phyloP scores from a whole-genome alignment of 2,329 filamentous ascomycete genomes.

The Arthrobotrys conoides region DNA sequence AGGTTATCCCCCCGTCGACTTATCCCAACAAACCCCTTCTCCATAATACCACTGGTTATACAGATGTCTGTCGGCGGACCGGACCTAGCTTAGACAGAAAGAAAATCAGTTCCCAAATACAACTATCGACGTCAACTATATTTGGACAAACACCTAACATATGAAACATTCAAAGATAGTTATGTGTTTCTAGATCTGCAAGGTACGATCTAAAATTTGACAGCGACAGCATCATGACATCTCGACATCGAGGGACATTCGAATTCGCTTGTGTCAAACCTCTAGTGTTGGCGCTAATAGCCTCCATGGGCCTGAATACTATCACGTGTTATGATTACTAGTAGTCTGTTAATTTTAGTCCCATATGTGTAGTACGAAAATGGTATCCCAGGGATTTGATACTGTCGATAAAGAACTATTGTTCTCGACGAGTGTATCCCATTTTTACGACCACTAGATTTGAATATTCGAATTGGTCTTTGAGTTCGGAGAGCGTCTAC shows the following conservation, averaged over 20 bases:
- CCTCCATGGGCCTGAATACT: background rate
- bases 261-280: background rate
- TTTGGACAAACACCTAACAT: conserved; percentile 20
- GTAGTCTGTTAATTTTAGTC: conserved; percentile 7
- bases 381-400: background rate
- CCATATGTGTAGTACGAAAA: background rate
- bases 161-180: conserved; percentile 27
- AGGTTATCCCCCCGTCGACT: background rate
- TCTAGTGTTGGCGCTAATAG: background rate
- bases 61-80: background rate
- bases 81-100: background rate
- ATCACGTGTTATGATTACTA: background rate
- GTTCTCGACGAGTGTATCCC: background rate
- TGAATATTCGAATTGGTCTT: conserved; percentile 8
- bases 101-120: background rate
- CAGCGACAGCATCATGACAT: conserved; percentile 1
- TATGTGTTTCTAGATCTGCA: conserved; percentile 45
- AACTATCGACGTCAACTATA: conserved; percentile 15
- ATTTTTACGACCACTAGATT: background rate
- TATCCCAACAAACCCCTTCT: conserved; percentile 14
- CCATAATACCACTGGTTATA: background rate
- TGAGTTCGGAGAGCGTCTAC: background rate
- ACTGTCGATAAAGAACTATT: background rate
- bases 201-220: conserved; percentile 27
- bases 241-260: background rate